These are phyloP conservation scores for Talaromyces ruber DNA, from an alignment of 495 filamentous ascomycete species.

Conservation along the genomic window DNA sequence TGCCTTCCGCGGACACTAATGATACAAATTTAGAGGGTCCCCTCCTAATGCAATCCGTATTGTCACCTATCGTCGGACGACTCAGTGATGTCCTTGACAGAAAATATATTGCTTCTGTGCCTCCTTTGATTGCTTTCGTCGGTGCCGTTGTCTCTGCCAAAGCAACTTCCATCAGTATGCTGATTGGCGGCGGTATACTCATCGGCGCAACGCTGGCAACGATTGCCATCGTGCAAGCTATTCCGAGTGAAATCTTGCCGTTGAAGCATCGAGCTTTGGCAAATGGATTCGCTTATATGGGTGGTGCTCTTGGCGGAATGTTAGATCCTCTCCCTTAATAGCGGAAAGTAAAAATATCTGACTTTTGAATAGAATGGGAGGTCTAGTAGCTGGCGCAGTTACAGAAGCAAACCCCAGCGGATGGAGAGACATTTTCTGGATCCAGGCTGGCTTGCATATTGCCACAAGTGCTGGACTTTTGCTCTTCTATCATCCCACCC, in stretches of 20 bases:
- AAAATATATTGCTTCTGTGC: constrained; percentile 40
- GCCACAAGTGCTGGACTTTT: constrained; percentile 37
- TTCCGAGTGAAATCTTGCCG: constrained; percentile 45
- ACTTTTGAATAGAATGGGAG: constrained; percentile 25
- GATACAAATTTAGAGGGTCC: constrained; percentile 25
- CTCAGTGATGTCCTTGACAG: constrained; percentile 47
- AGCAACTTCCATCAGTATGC: constrained; percentile 41
- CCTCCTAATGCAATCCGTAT: constrained; percentile 43
- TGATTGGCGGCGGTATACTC: constrained; percentile 47
- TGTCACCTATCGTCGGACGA: constrained; percentile 44
- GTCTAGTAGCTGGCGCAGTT: constrained; percentile 41
- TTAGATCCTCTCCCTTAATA: constrained; percentile 13
- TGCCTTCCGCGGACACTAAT: not conserved
- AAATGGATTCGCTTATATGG: constrained; percentile 41
- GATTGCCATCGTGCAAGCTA: constrained; percentile 44
- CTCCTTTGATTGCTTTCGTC: constrained; percentile 44
- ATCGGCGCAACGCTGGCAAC: constrained; percentile 45
- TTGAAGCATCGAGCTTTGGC: constrained; percentile 45
- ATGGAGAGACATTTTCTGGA: constrained; percentile 52
- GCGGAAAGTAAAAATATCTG: not conserved
- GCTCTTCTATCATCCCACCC: constrained; percentile 41
- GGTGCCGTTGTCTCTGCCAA: constrained; percentile 44
- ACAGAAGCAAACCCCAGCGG: constrained; percentile 34
- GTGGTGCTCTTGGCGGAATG: constrained; percentile 39
- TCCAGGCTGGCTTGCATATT: constrained; percentile 45